Base-by-base conservation (phyloP, 805 yeast genomes). In the Citeromyces matritensis region DNA sequence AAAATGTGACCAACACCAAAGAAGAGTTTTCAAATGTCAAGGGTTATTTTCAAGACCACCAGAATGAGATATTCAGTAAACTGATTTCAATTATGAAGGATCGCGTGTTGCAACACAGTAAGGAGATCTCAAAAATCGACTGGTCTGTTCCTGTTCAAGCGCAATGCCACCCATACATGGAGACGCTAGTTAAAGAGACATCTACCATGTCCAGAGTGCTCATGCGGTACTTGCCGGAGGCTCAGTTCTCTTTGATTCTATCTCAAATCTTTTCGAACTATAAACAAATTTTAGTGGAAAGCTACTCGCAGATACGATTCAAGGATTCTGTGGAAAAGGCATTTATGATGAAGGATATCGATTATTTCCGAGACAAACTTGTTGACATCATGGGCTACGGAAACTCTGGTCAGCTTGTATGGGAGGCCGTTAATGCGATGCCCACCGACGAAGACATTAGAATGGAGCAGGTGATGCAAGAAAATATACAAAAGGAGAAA, bases 21-120 rank as follows among this genome's bases (percentile, higher is more conserved):
- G 52, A 40, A 8, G 58, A 57, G 31, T 57, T 64, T 35, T 62
- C 57, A n/a, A 47, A 47, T 12, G 49, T 67, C 9, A 45, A 52
- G 11, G 49, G 57, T 12, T 50, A 58, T 21, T 66, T 65, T 43
- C 58, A 55, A 29, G 79, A 72, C 34, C 88, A 79, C 40, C 74
- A 73, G 35, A 60, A 56, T 32, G 82, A 76, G 39, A 59, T 80
- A 9, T 68, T 69, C 37, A 55, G 67, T 27, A 78, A 78, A 45
- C 57, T 80, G 28, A 69, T 78, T n/a, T 62, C 75, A 2, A 65
- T 79, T 11, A 78, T 79, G 86, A 58, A 62, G 27, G 86, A 77
- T 37, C 65, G 82, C 33, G 65, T 75, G 2, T 41, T 51, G 2
- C 53, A 49, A 24, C 78, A 73, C 43, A 59, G 76, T 33, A 42